Percentiles rank a stretch among this genome's conserved stretches.
These are phyloP conservation scores for Rugonectria rugulosa DNA, from an alignment of 2,329 filamentous ascomycete species.

Conservation along the genomic window DNA sequence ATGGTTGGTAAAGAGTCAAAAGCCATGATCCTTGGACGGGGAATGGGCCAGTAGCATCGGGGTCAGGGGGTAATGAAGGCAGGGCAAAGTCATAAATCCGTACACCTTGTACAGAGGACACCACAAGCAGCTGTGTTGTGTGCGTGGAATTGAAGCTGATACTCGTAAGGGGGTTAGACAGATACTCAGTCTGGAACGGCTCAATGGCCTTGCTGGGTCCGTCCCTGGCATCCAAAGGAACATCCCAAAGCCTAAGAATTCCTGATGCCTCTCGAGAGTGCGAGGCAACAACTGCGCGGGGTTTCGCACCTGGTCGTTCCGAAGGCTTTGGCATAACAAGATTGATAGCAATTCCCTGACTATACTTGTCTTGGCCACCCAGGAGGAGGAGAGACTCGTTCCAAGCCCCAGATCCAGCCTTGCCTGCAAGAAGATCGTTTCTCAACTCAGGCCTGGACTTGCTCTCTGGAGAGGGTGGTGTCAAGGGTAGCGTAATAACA, in stretches of 20 bases:
- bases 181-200: slow-evolving; percentile 68
- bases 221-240: slow-evolving; percentile 54
- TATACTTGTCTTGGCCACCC: slow-evolving; percentile 59
- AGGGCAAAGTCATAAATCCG: slow-evolving; percentile 69
- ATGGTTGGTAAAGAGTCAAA: slow-evolving; percentile 67
- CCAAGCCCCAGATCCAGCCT: slow-evolving; percentile 68
- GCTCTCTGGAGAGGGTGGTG: slow-evolving; percentile 66
- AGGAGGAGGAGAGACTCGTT: slow-evolving; percentile 65
- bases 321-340: slow-evolving; percentile 53
- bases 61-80: slow-evolving; percentile 60
- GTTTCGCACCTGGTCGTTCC: slow-evolving; percentile 46
- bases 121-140: slow-evolving; percentile 64
- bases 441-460: slow-evolving; percentile 64
- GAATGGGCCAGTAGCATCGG: slow-evolving; percentile 58
- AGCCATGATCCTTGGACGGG: slow-evolving; percentile 70
- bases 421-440: slow-evolving; percentile 58
- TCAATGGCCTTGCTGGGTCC: slow-evolving; percentile 43
- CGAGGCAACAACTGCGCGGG: slow-evolving; percentile 64
- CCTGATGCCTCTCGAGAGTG: slow-evolving; percentile 68
- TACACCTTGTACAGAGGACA: slow-evolving; percentile 63
- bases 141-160: slow-evolving; percentile 69
- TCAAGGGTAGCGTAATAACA: slow-evolving; percentile 66
- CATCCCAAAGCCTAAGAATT: slow-evolving; percentile 64
- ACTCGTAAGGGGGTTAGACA: slow-evolving; percentile 60
- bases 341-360: slow-evolving; percentile 64